A percentile compares a stretch with the other conserved stretches of the same genome.
These are phyloP conservation scores for Debaryomycetaceae sp. DNA, from an alignment of 1,139 yeast species.

Conservation along the genomic window DNA sequence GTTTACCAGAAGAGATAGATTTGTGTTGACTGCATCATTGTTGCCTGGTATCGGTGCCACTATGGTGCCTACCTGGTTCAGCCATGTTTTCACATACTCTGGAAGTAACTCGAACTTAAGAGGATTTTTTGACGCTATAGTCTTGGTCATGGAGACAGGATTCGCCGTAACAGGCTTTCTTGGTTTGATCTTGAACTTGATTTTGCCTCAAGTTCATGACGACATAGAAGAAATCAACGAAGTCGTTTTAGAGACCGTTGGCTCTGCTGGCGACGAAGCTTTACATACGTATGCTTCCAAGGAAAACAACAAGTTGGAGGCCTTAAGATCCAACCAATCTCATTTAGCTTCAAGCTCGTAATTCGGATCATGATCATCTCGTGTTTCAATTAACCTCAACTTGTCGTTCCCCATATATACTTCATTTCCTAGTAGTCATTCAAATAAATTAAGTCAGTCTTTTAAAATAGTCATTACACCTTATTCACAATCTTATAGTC, in stretches of 20 bases:
- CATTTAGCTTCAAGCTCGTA: background rate
- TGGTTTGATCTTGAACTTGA: constrained; percentile 67
- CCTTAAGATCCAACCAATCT: constrained; percentile 12
- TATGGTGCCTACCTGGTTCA: constrained; percentile 75
- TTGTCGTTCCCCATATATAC: no score
- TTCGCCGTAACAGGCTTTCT: constrained; percentile 80
- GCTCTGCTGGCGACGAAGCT: constrained; percentile 43
- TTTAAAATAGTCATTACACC: no score
- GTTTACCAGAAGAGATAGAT: constrained; percentile 84
- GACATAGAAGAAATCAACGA: constrained; percentile 54
- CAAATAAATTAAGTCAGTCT: no score
- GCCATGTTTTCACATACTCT: constrained; percentile 65
- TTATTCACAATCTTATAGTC: no score
- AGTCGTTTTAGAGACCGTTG: constrained; percentile 44
- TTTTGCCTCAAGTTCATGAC: constrained; percentile 70
- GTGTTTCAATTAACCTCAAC: no score
- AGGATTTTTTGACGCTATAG: constrained; percentile 79
- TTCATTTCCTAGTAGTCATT: no score
- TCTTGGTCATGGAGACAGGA: constrained; percentile 82
- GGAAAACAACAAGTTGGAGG: constrained; percentile 31
- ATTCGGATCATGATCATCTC: no score
- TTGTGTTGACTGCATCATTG: constrained; percentile 71
- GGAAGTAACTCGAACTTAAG: constrained; percentile 61
- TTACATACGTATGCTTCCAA: constrained; percentile 34
- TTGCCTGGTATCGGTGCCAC: constrained; percentile 79